Base-by-base conservation (phyloP, 768 basidiomycete species). In the Russula vinacea region DNA sequence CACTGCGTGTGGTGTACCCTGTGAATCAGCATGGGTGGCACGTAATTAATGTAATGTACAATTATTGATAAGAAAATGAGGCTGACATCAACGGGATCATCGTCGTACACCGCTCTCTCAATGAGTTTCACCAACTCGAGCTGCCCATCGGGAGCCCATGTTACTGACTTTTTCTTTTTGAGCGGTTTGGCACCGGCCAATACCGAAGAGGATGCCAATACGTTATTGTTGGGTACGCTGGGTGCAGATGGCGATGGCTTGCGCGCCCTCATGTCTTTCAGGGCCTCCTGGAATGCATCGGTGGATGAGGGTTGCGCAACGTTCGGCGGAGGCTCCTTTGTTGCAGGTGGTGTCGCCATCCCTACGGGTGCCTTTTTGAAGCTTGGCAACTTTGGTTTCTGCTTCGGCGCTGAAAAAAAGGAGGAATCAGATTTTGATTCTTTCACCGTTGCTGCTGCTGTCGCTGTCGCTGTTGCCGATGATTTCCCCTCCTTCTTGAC, bases 31-130 rank as follows among this genome's bases (percentile, higher is more conserved):
- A 70, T 62, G 72, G 73, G 71, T 68, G 71, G 73, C 70, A 80
- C 66, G 62, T 65, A 71, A 73, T 84, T 81, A 85, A 85, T 78
- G 78, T 84, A 79, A 70, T 71, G 73, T 79, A 78, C 70, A 71
- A 69, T 70, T 59, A 70, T 70, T 70, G 67, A 72, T 72, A 75
- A 74, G 75, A 72, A 75, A 71, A 78, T 74, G 77, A 71, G 70
- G 84, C 90, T 86, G 83, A 92, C 92, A 82, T 90, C 88, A 79
- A 83, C 80, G 71, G 85, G 84, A 80, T 93, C 92, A 75, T 92
- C 92, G 70, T 92, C 92, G 78, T 94, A 94, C 70, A 92, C 79
- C 68, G 92, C 91, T 71, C 83, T 84, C 78, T 92, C 90, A 77
- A 94, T 94, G 74, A 86, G 75, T 75, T 84, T 85, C 74, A 94